Evolutionary conservation across 1,139 yeast species (phyloP).

Genomic region (Zygotorulaspora mrakii): DNA sequence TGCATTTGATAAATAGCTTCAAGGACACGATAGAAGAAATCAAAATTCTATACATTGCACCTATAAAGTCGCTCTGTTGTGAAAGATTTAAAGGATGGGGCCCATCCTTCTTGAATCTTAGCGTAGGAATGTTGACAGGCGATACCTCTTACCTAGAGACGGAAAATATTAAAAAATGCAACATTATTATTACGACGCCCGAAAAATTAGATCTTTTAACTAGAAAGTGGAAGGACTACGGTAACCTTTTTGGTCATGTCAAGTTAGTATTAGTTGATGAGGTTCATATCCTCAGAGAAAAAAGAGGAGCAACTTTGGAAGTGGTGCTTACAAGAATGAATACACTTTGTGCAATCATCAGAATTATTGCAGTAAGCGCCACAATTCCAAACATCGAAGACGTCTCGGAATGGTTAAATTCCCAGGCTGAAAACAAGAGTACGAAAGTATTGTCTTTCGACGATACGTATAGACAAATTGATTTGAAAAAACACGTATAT

Average conservation of each 20-base stretch:
- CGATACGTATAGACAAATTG: slow-evolving; percentile 47
- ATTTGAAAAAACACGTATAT: slow-evolving; percentile 42
- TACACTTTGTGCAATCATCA: slow-evolving; percentile 38
- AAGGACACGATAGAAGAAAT: slow-evolving; percentile 22
- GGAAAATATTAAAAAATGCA: slow-evolving; percentile 43
- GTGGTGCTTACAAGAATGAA: slow-evolving; percentile 53
- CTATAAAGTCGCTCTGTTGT: slow-evolving; percentile 51
- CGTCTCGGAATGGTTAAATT: slow-evolving; percentile 45
- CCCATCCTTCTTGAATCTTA: slow-evolving; percentile 39
- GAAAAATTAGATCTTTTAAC: slow-evolving; percentile 57
- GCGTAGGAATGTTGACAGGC: slow-evolving; percentile 49
- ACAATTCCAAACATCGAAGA: slow-evolving; percentile 52
- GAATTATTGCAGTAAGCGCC: slow-evolving; percentile 53
- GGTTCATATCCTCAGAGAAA: slow-evolving; percentile 46
- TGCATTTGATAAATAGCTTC: slow-evolving; percentile 36
- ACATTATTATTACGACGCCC: slow-evolving; percentile 52
- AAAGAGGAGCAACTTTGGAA: slow-evolving; percentile 51
- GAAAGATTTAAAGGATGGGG: slow-evolving; percentile 47
- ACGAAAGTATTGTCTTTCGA: slow-evolving; percentile 43
- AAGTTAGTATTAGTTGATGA: slow-evolving; percentile 49
- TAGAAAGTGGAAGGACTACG: slow-evolving; percentile 46
- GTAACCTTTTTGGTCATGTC: slow-evolving; percentile 40
- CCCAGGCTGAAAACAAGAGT: slow-evolving; percentile 21
- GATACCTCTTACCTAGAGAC: slow-evolving; percentile 45
- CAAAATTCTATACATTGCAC: slow-evolving; percentile 50